Conservation (phyloP, 164 flowering plant genomes). For the Dillenia suffruticosa region DNA sequence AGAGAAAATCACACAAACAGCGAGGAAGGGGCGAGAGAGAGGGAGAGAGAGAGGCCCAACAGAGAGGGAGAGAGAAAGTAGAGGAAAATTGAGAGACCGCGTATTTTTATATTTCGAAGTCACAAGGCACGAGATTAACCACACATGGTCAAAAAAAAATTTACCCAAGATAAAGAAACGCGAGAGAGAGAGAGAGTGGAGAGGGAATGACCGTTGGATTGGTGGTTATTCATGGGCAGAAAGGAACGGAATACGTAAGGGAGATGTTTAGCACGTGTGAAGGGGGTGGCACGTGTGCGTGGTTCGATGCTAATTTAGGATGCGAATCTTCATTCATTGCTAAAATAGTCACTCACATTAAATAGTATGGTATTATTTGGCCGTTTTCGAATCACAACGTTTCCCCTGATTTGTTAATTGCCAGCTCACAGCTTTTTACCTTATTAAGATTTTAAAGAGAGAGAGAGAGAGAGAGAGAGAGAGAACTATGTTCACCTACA, state of each 20-base stretch:
- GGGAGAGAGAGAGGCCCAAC: slow-evolving; percentile 1
- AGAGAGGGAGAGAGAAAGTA: slow-evolving; percentile 11
- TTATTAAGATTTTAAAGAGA: too few species aligned
- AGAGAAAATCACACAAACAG: not conserved
- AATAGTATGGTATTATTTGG: too few species aligned
- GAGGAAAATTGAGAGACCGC: slow-evolving; percentile 25
- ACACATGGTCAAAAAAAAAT: slow-evolving; percentile 1
- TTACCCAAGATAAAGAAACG: not conserved
- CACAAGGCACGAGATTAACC: not conserved
- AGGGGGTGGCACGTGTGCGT: slow-evolving; percentile 16
- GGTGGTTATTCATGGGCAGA: slow-evolving; percentile 10
- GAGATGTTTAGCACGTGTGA: slow-evolving; percentile 5
- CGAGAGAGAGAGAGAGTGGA: not conserved
- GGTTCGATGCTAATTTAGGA: slow-evolving; percentile 7
- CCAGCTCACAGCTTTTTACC: too few species aligned
- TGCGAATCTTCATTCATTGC: slow-evolving; percentile 14
- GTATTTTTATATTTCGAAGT: slow-evolving; percentile 24
- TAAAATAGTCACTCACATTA: too few species aligned
- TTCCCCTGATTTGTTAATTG: too few species aligned
- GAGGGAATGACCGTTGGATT: slow-evolving; percentile 23
- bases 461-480: too few species aligned
- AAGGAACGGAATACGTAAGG: too few species aligned
- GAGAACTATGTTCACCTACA: too few species aligned
- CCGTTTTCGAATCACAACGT: too few species aligned
- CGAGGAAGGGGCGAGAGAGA: slow-evolving; percentile 8